These are phyloP conservation scores for Ceratobasidium theobromae DNA, from an alignment of 1,284 basidiomycete genomes.

Conservation along the genomic window DNA sequence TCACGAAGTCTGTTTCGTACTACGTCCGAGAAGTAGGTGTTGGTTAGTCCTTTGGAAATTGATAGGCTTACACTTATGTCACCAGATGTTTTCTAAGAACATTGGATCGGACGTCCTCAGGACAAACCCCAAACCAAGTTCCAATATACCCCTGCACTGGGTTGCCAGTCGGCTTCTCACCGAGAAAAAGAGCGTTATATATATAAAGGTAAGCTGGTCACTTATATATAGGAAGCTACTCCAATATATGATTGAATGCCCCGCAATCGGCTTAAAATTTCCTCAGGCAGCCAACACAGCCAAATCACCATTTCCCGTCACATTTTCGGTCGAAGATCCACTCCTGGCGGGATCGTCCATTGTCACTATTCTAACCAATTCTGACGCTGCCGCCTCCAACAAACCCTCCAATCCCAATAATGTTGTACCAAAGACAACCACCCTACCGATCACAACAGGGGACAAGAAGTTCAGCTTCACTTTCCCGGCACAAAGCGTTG, in stretches of 20 bases:
- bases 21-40: slow-evolving; percentile 43
- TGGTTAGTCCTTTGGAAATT: neutral
- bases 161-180: slow-evolving; percentile 43
- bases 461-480: slow-evolving; percentile 44
- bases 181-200: slow-evolving; percentile 14
- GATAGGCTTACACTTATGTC: neutral
- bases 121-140: slow-evolving; percentile 42
- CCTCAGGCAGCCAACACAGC: slow-evolving; percentile 44
- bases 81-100: slow-evolving; percentile 46
- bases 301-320: slow-evolving; percentile 41
- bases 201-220: slow-evolving; percentile 21
- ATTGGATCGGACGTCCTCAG: slow-evolving; percentile 45
- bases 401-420: slow-evolving; percentile 42
- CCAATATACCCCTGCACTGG: slow-evolving; percentile 44
- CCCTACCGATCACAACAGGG: slow-evolving; percentile 42
- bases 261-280: too few relatives aligned
- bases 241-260: too few relatives aligned
- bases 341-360: neutral
- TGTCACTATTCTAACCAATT: slow-evolving; percentile 33
- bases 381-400: neutral
- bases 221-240: neutral
- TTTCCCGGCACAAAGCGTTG: slow-evolving; percentile 45
- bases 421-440: slow-evolving; percentile 44
- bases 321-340: slow-evolving; percentile 43
- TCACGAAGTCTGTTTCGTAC: slow-evolving; percentile 47